These are phyloP conservation scores for Hirsutella thompsonii DNA, from an alignment of 2,329 filamentous ascomycete species.

Conservation along the genomic window DNA sequence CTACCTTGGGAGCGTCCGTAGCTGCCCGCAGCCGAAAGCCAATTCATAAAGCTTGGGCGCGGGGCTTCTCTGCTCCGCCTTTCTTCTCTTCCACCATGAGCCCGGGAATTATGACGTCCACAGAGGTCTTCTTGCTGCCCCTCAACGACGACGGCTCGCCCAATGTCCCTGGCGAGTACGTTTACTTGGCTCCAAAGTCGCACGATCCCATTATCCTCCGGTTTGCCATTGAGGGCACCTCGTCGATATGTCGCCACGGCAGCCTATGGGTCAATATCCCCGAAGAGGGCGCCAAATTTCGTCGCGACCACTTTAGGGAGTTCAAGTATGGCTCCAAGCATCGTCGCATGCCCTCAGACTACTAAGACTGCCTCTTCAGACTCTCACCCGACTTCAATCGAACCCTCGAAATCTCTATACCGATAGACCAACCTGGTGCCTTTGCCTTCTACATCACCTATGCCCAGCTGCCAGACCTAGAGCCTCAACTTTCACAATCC, in stretches of 20 bases:
- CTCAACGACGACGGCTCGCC: slow-evolving; percentile 90
- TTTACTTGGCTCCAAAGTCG: slow-evolving; percentile 71
- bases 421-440: slow-evolving; percentile 69
- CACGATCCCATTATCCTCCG: slow-evolving; percentile 66
- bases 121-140: slow-evolving; percentile 73
- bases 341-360: slow-evolving; percentile 1
- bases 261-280: slow-evolving; percentile 97
- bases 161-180: slow-evolving; percentile 77
- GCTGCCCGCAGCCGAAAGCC: not conserved
- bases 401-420: slow-evolving; percentile 79
- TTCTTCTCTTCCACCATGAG: slow-evolving; percentile 33
- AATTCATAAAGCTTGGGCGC: slow-evolving; percentile 4
- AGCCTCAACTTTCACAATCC: slow-evolving; percentile 13
- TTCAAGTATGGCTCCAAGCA: slow-evolving; percentile 56
- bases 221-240: slow-evolving; percentile 87
- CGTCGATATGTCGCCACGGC: slow-evolving; percentile 87
- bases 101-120: slow-evolving; percentile 49
- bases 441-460: slow-evolving; percentile 95
- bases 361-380: slow-evolving; percentile 29
- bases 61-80: slow-evolving; percentile 6
- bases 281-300: slow-evolving; percentile 59
- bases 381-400: slow-evolving; percentile 87
- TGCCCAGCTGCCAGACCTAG: slow-evolving; percentile 63
- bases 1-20: not conserved
- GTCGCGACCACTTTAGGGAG: slow-evolving; percentile 68